A percentile compares a stretch with the other conserved stretches of the same genome.
Evolutionary conservation across 129 eudicot species (phyloP).

Genomic region (Escallonia rubra): DNA sequence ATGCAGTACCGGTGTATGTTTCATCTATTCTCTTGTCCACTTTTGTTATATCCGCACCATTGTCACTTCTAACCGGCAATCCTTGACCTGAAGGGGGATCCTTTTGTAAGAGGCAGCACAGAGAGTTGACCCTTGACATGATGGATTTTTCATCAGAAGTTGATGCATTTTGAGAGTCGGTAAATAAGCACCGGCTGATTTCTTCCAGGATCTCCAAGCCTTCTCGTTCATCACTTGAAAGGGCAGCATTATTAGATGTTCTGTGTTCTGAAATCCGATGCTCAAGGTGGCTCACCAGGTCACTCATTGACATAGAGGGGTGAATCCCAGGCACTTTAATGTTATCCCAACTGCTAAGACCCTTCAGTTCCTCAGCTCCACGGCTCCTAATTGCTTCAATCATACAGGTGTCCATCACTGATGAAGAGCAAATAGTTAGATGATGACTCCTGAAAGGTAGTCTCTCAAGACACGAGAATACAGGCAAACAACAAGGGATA

Average conservation of each 20-base stretch:
- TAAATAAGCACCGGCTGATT: conserved; percentile 65
- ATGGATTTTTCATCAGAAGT: conserved; percentile 70
- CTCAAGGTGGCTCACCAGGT: conserved; percentile 73
- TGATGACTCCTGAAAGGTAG: neutral
- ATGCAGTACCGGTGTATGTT: neutral
- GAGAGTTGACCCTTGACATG: conserved; percentile 83
- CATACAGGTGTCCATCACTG: conserved; percentile 47
- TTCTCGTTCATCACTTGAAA: conserved; percentile 49
- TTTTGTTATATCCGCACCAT: conserved; percentile 14
- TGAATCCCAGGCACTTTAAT: conserved; percentile 63
- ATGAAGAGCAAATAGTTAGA: neutral
- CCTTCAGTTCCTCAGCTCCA: conserved; percentile 35
- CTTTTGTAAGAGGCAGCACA: conserved; percentile 81
- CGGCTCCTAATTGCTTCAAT: conserved; percentile 38
- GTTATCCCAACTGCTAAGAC: conserved; percentile 41
- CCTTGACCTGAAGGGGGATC: conserved; percentile 38
- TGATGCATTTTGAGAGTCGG: conserved; percentile 46
- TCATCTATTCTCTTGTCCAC: conserved; percentile 20
- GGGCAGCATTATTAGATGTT: conserved; percentile 31
- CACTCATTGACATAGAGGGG: conserved; percentile 78
- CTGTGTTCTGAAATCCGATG: conserved; percentile 59
- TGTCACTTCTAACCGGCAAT: conserved; percentile 17
- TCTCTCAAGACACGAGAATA: neutral
- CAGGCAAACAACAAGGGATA: too few species aligned
- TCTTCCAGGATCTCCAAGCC: conserved; percentile 63